Evolutionary conservation across 2,329 filamentous ascomycete genomes (phyloP), one percentile per base, ranked within the genome.

Genomic region (Trichoderma oligosporum): DNA sequence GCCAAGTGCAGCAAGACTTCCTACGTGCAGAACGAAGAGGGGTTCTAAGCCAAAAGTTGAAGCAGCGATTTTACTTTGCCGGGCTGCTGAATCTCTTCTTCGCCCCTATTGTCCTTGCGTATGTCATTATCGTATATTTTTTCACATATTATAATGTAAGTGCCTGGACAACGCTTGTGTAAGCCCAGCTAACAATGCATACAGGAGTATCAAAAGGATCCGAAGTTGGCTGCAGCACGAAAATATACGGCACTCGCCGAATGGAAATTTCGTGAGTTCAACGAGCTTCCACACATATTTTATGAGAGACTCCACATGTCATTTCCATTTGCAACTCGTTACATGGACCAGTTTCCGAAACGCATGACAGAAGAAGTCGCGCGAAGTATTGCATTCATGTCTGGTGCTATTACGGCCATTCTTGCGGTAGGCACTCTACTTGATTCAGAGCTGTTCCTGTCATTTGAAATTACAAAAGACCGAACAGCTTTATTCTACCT

Each of bases 241-340:
- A 87, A 91, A 63, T 99, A 97, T 69, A 97, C 93, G 0, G 89
- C 91, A 1, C 82, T 96, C 49, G 94, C 94, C 0, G 89, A 96
- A 70, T 99, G 94, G 94, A 97, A 97, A 67, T 97, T 99, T 62
- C 87, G 94, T 46, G 93, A 97, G 70, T 99, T 97, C 79, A 99
- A 99, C 67, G 94, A 99, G 71, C 80, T 99, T 1, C 87, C 88
- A 57, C 94, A 99, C 71, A 80, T 97, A 2, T 99, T 97, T 66
- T 83, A 91, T 60, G 89, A 93, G 62, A 85, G 94, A 18, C 78
- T 93, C 39, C 92, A 96, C 62, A 95, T 97, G 88, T 96, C 94
- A 0, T 91, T 94, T 67, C 92, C 93, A 0, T 97, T 91, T 69
- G 93, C 94, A 2, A 91, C 88, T 31, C 84, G 91, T 46, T 99